Evolutionary conservation across 129 eudicot genomes (phyloP).

Genomic region (Flaveria robusta): DNA sequence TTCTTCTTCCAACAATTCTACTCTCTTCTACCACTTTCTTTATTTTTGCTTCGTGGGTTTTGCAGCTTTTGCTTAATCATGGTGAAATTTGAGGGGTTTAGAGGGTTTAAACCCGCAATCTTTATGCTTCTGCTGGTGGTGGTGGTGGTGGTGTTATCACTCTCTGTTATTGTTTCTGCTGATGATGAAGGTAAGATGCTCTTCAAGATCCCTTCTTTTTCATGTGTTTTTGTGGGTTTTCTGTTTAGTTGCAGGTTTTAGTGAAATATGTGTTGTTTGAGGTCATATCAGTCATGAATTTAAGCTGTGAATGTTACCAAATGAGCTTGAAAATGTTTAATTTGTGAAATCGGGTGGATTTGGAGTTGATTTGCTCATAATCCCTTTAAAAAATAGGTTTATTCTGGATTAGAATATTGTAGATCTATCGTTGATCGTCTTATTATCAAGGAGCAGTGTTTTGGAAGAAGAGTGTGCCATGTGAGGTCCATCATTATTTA

Average conservation of each 20-base stretch:
- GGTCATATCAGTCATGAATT: neutral
- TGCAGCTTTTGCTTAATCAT: neutral
- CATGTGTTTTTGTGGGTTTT: neutral
- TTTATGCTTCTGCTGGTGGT: conserved; percentile 6
- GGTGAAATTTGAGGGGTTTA: conserved; percentile 27
- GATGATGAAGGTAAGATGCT: conserved; percentile 37
- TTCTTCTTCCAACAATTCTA: conserved; percentile 22
- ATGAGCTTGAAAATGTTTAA: too few relatives aligned
- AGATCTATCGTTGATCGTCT: conserved; percentile 25
- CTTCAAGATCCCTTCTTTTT: conserved; percentile 5
- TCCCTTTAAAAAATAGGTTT: neutral
- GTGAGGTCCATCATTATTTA: conserved; percentile 22
- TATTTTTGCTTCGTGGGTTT: conserved; percentile 20
- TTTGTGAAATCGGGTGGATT: too few relatives aligned
- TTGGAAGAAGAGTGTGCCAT: conserved; percentile 10
- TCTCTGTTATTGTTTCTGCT: conserved; percentile 28
- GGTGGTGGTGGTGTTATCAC: conserved; percentile 12
- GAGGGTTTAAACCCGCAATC: conserved; percentile 6
- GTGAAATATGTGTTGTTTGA: neutral
- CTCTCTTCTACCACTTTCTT: conserved; percentile 21
- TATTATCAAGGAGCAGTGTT: conserved; percentile 8
- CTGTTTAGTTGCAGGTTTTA: neutral
- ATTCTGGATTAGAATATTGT: neutral
- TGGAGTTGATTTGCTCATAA: too few relatives aligned
- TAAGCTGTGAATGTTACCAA: neutral